Evolutionary conservation across 352 stramenopile species (phyloP).

Genomic region (Pythium monospermum): DNA sequence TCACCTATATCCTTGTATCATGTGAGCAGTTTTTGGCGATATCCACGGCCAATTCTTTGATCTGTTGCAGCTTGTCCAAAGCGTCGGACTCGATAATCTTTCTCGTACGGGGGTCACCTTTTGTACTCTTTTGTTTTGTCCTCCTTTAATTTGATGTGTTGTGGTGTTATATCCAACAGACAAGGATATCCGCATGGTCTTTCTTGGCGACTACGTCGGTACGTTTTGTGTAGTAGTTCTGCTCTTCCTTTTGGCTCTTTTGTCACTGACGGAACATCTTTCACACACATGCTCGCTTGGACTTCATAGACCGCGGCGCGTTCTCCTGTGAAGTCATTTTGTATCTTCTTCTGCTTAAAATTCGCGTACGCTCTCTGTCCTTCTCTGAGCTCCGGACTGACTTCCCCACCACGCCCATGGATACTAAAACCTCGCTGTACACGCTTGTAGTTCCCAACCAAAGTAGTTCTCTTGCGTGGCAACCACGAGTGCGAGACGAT

Average conservation of each 20-base stretch:
- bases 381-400: neutral
- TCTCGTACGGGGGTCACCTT: constrained; percentile 33
- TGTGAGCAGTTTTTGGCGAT: constrained; percentile 63
- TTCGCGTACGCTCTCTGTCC: neutral
- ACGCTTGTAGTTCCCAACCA: constrained; percentile 35
- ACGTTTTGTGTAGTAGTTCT: too few relatives aligned
- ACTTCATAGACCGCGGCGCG: constrained; percentile 53
- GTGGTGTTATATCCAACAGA: too few relatives aligned
- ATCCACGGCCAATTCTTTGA: constrained; percentile 84
- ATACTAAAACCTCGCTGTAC: neutral
- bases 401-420: neutral
- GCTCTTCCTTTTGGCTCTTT: too few relatives aligned
- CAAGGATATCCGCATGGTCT: constrained; percentile 52
- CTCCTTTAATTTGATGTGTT: too few relatives aligned
- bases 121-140: too few relatives aligned
- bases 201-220: constrained; percentile 78
- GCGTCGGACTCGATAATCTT: constrained; percentile 31
- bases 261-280: too few relatives aligned
- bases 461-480: constrained; percentile 63
- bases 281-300: too few relatives aligned
- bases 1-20: too few relatives aligned
- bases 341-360: constrained; percentile 68
- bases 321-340: constrained; percentile 84
- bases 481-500: constrained; percentile 87
- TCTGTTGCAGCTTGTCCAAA: constrained; percentile 57